phyloP scores from a whole-genome alignment of 2,329 filamentous ascomycete genomes.

The Sordariomycetes sp. region DNA sequence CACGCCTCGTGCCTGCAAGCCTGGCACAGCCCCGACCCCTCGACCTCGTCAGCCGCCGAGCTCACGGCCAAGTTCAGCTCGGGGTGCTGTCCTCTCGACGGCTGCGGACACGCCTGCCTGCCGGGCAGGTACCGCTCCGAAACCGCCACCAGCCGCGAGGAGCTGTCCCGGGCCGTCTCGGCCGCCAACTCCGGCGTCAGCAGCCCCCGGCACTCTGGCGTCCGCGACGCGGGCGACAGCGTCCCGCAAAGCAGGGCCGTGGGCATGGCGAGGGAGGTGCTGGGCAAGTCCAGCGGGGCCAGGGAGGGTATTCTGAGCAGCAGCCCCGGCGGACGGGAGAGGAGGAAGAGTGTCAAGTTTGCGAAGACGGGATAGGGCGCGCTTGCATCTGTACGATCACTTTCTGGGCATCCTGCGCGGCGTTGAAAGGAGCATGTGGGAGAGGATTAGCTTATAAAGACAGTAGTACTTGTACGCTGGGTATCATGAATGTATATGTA shows the following conservation, averaged over 20 bases:
- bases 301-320: slow-evolving; percentile 34
- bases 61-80: slow-evolving; percentile 29
- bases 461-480: not conserved
- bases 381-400: not conserved
- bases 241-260: slow-evolving; percentile 52
- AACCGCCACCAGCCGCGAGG: slow-evolving; percentile 34
- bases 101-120: slow-evolving; percentile 55
- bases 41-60: slow-evolving; percentile 10
- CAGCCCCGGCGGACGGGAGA: slow-evolving; percentile 42
- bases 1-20: slow-evolving; percentile 49
- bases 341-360: slow-evolving; percentile 58
- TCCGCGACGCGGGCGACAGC: slow-evolving; percentile 40
- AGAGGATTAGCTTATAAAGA: not conserved
- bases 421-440: no score
- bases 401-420: no score
- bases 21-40: slow-evolving; percentile 40
- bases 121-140: slow-evolving; percentile 47
- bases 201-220: slow-evolving; percentile 17
- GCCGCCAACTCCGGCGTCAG: slow-evolving; percentile 10
- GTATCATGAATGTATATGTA: not conserved
- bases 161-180: slow-evolving; percentile 35
- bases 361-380: slow-evolving; percentile 26
- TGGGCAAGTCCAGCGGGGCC: slow-evolving; percentile 22
- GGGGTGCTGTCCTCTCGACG: slow-evolving; percentile 56
- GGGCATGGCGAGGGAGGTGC: slow-evolving; percentile 46